These are phyloP conservation scores for Cyclospora cayetanensis DNA, from an alignment of 169 alveolate species.

Conservation along the genomic window DNA sequence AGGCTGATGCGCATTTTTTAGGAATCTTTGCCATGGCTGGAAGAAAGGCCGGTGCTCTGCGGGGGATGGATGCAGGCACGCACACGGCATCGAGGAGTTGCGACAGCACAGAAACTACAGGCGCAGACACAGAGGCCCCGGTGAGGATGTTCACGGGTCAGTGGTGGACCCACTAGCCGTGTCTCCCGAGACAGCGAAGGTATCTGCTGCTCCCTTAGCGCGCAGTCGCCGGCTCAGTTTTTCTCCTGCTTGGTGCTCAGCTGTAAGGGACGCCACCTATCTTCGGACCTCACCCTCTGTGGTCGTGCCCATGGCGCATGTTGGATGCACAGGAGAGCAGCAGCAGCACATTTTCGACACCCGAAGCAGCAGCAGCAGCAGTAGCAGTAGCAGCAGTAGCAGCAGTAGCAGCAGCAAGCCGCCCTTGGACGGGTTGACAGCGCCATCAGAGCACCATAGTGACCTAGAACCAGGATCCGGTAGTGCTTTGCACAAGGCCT, in stretches of 20 bases:
- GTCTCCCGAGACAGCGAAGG: not conserved
- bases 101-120: constrained; percentile 9
- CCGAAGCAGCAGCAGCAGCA: not conserved
- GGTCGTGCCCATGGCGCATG: too few species aligned
- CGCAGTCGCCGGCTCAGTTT: too few species aligned
- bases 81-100: constrained; percentile 44
- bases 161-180: not conserved
- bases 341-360: not conserved
- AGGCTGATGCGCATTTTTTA: not conserved
- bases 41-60: constrained; percentile 58
- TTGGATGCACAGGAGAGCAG: too few species aligned
- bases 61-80: constrained; percentile 49
- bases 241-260: too few species aligned
- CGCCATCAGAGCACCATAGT: too few species aligned
- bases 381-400: not conserved
- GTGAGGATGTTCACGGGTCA: not conserved
- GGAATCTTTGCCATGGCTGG: constrained; percentile 43
- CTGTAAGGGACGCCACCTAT: too few species aligned
- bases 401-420: not conserved
- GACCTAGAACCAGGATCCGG: too few species aligned
- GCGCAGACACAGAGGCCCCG: not conserved
- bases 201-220: not conserved
- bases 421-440: too few species aligned
- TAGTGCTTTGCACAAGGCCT: too few species aligned
- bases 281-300: too few species aligned